Evolutionary conservation across 371 early-diverging fungal genomes (phyloP).

Genomic region (Mortierella sp.): DNA sequence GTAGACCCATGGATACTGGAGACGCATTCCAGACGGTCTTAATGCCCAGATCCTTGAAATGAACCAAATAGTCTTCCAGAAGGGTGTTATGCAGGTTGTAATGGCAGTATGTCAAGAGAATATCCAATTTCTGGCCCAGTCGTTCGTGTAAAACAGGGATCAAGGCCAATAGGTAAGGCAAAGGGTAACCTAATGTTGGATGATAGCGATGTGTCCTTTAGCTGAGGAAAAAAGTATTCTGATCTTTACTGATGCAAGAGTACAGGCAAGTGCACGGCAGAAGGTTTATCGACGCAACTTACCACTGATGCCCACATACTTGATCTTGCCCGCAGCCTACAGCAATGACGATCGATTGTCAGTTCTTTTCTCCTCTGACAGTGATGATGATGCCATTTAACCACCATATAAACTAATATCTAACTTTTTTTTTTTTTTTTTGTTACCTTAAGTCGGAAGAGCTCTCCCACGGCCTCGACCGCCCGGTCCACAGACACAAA

Average conservation of each 20-base stretch:
- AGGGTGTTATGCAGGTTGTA: slow-evolving; percentile 78
- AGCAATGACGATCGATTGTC: neutral
- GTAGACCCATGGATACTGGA: slow-evolving; percentile 83
- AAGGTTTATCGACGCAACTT: slow-evolving; percentile 18
- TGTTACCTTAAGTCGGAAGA: slow-evolving; percentile 75
- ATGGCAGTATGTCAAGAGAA: slow-evolving; percentile 80
- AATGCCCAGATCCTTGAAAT: slow-evolving; percentile 64
- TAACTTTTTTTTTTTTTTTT: neutral
- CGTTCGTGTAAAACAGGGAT: slow-evolving; percentile 73
- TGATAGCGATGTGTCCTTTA: no score
- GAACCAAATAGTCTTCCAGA: slow-evolving; percentile 65
- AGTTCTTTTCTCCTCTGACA: neutral
- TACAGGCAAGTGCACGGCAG: no score
- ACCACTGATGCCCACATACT: slow-evolving; percentile 81
- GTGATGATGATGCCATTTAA: neutral
- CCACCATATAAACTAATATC: no score
- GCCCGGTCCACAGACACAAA: slow-evolving; percentile 74
- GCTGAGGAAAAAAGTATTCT: no score
- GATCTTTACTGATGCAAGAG: no score
- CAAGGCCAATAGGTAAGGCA: slow-evolving; percentile 68
- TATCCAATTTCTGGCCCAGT: slow-evolving; percentile 74
- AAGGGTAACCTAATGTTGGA: slow-evolving; percentile 81
- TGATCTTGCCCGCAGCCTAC: slow-evolving; percentile 70
- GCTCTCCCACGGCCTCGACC: slow-evolving; percentile 69
- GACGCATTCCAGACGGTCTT: slow-evolving; percentile 75